These are phyloP conservation scores for Oryza glumipatula DNA, from an alignment of 176 grass and related monocot genomes.

Conservation along the genomic window DNA sequence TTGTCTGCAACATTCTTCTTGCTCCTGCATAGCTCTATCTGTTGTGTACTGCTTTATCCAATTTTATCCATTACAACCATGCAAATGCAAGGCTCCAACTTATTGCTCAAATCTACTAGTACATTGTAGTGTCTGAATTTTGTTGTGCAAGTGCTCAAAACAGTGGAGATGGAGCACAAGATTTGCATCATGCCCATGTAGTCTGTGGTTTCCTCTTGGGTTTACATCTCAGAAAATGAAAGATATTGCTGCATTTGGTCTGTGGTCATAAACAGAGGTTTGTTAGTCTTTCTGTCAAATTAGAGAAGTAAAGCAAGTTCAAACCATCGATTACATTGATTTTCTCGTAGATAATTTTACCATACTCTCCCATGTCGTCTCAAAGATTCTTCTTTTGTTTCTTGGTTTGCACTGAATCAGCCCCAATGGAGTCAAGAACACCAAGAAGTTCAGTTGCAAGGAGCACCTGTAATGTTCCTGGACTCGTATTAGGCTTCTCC, in stretches of 20 bases:
- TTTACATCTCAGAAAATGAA: background rate
- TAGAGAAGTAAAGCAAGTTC: background rate
- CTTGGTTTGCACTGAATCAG: background rate
- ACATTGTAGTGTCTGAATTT: background rate
- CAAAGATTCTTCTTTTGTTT: background rate
- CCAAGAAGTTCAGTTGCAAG: background rate
- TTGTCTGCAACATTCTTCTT: background rate
- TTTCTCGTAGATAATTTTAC: too few species aligned
- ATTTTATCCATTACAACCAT: background rate
- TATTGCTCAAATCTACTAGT: background rate
- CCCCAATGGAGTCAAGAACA: slow-evolving; percentile 4
- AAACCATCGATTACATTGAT: background rate
- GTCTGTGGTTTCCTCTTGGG: background rate
- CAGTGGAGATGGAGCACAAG: background rate
- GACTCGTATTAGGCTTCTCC: background rate
- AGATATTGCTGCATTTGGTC: background rate
- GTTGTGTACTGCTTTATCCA: background rate
- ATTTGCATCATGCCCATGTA: background rate
- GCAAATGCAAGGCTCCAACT: background rate
- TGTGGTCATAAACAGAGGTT: background rate
- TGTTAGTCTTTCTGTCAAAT: background rate
- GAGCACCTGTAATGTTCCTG: slow-evolving; percentile 16
- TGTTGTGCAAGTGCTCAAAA: background rate
- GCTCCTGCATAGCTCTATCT: background rate
- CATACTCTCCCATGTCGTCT: too few species aligned